A percentile compares a stretch with the other conserved stretches of the same genome.
Conservation (phyloP, 192 early-diverging fungal species). For the Gigaspora rosea region DNA sequence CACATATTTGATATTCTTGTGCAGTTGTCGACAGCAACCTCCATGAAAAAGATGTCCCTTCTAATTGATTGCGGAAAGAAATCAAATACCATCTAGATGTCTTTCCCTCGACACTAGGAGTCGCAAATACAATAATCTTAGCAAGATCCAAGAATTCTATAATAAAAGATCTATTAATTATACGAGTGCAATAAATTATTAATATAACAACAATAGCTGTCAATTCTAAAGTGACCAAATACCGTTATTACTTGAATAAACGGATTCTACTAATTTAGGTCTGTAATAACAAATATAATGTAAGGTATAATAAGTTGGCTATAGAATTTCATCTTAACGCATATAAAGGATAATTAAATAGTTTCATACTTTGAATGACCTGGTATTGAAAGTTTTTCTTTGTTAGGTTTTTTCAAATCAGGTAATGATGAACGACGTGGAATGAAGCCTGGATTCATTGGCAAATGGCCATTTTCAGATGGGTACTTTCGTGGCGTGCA, state of each 20-base stretch:
- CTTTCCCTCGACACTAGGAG: conserved; percentile 7
- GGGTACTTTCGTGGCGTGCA: not conserved
- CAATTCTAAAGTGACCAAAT: too few relatives aligned
- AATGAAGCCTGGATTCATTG: not conserved
- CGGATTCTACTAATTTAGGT: conserved; percentile 16
- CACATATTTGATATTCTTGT: not conserved
- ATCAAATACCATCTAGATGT: conserved; percentile 15
- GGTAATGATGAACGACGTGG: conserved; percentile 19
- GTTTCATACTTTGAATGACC: not conserved
- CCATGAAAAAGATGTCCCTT: conserved; percentile 10
- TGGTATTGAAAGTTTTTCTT: not conserved
- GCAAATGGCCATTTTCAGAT: conserved; percentile 10
- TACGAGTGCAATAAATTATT: too few relatives aligned
- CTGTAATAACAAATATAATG: not conserved
- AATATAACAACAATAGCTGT: too few relatives aligned
- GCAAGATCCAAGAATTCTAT: not conserved
- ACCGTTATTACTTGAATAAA: not conserved
- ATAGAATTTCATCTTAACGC: too few relatives aligned
- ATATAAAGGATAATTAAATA: not conserved
- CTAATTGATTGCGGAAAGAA: conserved; percentile 9
- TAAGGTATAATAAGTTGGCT: too few relatives aligned
- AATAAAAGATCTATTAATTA: not conserved
- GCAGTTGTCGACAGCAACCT: not conserved
- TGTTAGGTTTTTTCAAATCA: not conserved
- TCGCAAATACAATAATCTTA: conserved; percentile 4